Conservation (phyloP, 73 alveolate genomes). For the Stentor coeruleus region DNA sequence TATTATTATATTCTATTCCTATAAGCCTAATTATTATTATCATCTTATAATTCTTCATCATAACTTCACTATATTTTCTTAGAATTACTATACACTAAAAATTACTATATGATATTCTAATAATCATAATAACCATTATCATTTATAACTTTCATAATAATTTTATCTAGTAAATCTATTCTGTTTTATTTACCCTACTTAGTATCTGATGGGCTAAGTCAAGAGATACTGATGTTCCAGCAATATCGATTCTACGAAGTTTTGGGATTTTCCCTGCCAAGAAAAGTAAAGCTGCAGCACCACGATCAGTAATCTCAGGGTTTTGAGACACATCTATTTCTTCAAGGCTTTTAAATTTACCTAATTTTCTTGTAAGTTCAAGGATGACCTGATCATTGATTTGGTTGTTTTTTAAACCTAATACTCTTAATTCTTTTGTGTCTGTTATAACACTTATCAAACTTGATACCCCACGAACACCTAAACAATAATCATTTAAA, state of each 20-base stretch:
- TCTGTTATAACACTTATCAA: neutral
- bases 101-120: too few species aligned
- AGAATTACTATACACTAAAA: too few species aligned
- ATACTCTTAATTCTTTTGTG: neutral
- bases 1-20: too few species aligned
- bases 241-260: neutral
- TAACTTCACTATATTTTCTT: too few species aligned
- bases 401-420: neutral
- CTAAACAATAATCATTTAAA: neutral
- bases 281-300: neutral
- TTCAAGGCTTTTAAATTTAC: neutral
- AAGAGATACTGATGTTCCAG: neutral
- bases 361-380: neutral
- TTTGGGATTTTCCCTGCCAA: neutral
- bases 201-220: constrained; percentile 3
- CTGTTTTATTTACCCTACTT: neutral
- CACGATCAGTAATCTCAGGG: constrained; percentile 4
- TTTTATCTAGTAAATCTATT: too few species aligned
- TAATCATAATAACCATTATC: too few species aligned
- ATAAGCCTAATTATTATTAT: too few species aligned
- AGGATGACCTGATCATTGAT: neutral
- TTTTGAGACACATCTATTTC: neutral
- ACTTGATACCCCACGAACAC: neutral
- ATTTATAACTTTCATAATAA: too few species aligned
- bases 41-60: too few species aligned